Base-by-base conservation (phyloP, 2,329 filamentous ascomycete genomes). In the Aaosphaeria arxii region DNA sequence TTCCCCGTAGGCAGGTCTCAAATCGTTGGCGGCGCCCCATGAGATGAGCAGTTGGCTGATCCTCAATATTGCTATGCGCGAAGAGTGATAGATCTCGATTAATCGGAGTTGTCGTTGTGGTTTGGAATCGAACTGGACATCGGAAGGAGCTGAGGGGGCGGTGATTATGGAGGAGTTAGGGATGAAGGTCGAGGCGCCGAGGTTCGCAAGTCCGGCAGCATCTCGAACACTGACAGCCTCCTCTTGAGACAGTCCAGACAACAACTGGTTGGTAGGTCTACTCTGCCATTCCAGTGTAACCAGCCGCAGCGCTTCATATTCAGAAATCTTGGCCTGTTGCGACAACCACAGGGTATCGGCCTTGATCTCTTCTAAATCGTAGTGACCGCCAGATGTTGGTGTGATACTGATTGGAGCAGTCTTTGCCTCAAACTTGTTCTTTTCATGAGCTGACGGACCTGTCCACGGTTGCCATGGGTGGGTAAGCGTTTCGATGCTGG, bases 361-460 rank as follows among this genome's bases (percentile, higher is more conserved):
- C 73, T 95, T 96, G 67, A 97, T 83, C 62, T 87, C 76, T 36
- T 87, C 84, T 56, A 96, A 77, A 62, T 91, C 83, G 65, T 87
- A 89, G 48, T 82, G 81, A 38, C 82, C 80, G 59, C 82, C 83
- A 9, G 82, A 75, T 5, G 82, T 82, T 13, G 87, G 84, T 1
- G 89, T 83, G 43, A 91, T 83, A 66, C 95, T 87, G 52, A 96
- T 95, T 5, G 91, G 88, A 24, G 91, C 88, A 1, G 89, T 95
- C 70, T 86, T 91, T 17, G 88, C 88, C 51, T 95, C 88, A 64
- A 95, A 95, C 13, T 82, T 80, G 56, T 81, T 78, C 69, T 85
- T 88, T 30, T 87, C 81, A 59, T 83, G 77, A 44, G 82, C 66
- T 55, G 80, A 83, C 1, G 85, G 76, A 54, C 78, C 61, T 49